Percentiles rank a stretch among this genome's conserved stretches.
Evolutionary conservation across 768 basidiomycete species (phyloP).

Genomic region (Dendrothele bispora): DNA sequence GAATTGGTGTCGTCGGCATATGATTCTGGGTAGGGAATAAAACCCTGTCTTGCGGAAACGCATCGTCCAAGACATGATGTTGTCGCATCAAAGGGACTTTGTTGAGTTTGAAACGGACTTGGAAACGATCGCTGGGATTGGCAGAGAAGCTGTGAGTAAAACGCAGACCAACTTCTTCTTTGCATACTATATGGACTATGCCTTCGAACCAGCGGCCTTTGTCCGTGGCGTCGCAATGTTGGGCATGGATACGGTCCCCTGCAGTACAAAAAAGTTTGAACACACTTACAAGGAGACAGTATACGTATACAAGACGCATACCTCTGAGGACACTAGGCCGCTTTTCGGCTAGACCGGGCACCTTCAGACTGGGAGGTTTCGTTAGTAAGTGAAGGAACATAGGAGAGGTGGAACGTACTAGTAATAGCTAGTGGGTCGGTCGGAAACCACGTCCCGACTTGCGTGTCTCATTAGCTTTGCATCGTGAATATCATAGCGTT

Average conservation of each 20-base stretch:
- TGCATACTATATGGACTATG: constrained; percentile 48
- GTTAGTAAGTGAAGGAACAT: background rate
- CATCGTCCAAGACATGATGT: constrained; percentile 49
- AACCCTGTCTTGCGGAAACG: constrained; percentile 37
- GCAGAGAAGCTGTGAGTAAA: constrained; percentile 47
- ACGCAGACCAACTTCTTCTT: constrained; percentile 41
- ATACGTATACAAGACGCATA: too few species aligned
- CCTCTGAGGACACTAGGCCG: constrained; percentile 51
- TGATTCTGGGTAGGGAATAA: constrained; percentile 45
- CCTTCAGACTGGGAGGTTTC: constrained; percentile 36
- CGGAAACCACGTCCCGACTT: constrained; percentile 31
- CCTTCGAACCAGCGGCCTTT: constrained; percentile 36
- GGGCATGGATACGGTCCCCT: constrained; percentile 44
- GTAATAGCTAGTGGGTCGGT: constrained; percentile 40
- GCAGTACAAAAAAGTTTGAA: constrained; percentile 26
- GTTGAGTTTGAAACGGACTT: constrained; percentile 58
- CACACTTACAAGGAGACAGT: too few species aligned
- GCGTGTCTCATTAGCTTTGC: too few species aligned
- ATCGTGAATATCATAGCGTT: constrained; percentile 37
- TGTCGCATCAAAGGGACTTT: constrained; percentile 52
- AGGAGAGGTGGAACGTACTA: constrained; percentile 30
- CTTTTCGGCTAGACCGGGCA: constrained; percentile 58
- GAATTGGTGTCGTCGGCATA: constrained; percentile 19
- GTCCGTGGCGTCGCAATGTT: constrained; percentile 18
- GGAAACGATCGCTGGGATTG: constrained; percentile 39